A percentile compares a stretch with the other conserved stretches of the same genome.
These are phyloP conservation scores for Lipomyces mesembrius DNA, from an alignment of 805 yeast genomes.

Conservation along the genomic window DNA sequence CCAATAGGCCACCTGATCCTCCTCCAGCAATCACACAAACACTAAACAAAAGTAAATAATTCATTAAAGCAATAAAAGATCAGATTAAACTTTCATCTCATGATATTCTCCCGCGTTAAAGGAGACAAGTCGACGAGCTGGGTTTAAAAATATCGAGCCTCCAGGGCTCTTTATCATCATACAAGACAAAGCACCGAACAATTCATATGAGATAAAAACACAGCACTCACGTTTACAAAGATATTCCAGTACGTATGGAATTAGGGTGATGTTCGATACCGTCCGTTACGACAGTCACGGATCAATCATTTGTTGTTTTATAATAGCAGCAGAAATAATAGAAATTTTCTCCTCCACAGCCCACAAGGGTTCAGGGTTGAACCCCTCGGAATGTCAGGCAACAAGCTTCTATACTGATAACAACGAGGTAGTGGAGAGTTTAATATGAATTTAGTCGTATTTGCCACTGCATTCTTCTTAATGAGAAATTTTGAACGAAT, in stretches of 20 bases:
- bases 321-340: too few species aligned
- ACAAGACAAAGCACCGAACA: neutral
- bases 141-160: slow-evolving; percentile 35
- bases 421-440: neutral
- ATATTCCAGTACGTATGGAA: neutral
- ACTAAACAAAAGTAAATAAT: slow-evolving; percentile 1
- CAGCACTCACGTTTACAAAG: neutral
- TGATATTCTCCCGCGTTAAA: slow-evolving; percentile 13
- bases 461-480: neutral
- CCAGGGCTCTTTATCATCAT: slow-evolving; percentile 39
- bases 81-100: slow-evolving; percentile 27
- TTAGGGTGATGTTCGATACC: neutral
- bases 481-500: too few species aligned
- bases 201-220: neutral
- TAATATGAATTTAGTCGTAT: neutral
- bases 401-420: neutral
- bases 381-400: neutral
- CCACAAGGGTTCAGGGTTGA: neutral
- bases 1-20: too few species aligned
- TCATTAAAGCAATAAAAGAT: neutral
- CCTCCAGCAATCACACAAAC: neutral
- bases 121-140: slow-evolving; percentile 37
- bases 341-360: too few species aligned
- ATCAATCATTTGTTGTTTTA: too few species aligned
- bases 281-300: neutral